Conservation (phyloP, 768 basidiomycete genomes). For the Xanthoconium purpureum region DNA sequence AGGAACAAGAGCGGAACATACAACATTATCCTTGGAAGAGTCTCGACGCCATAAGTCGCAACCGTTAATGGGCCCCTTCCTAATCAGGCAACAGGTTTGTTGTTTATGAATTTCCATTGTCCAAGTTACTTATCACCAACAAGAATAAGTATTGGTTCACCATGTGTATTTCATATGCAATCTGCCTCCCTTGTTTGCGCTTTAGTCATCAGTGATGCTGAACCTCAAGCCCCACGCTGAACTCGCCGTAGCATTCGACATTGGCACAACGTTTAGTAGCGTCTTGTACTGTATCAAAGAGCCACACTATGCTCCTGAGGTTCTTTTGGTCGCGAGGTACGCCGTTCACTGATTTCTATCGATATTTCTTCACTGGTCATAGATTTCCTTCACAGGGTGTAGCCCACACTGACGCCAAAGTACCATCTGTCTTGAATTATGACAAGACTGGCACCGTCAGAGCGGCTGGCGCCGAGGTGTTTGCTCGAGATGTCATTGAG, state of each 20-base stretch:
- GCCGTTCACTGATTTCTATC: neutral
- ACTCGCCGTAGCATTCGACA: slow-evolving; percentile 43
- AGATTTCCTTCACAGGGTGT: slow-evolving; percentile 36
- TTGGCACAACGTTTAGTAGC: slow-evolving; percentile 46
- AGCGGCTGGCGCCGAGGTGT: neutral
- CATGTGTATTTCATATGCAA: no score
- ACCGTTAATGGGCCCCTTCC: no score
- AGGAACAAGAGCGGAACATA: no score
- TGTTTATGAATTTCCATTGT: no score
- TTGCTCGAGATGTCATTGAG: neutral
- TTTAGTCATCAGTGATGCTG: no score
- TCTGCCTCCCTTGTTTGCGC: no score
- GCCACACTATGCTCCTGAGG: slow-evolving; percentile 4
- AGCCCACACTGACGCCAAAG: neutral
- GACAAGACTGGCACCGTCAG: neutral
- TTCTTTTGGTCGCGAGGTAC: slow-evolving; percentile 7
- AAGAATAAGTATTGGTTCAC: no score
- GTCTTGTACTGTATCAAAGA: slow-evolving; percentile 33
- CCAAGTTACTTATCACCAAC: no score
- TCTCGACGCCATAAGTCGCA: no score
- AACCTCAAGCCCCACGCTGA: slow-evolving; percentile 5
- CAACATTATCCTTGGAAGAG: no score
- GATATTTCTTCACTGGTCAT: slow-evolving; percentile 1
- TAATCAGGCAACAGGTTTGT: no score
- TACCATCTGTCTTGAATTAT: neutral